Conservation (phyloP, 2,329 filamentous ascomycete species). For the Diaporthe nobilis region DNA sequence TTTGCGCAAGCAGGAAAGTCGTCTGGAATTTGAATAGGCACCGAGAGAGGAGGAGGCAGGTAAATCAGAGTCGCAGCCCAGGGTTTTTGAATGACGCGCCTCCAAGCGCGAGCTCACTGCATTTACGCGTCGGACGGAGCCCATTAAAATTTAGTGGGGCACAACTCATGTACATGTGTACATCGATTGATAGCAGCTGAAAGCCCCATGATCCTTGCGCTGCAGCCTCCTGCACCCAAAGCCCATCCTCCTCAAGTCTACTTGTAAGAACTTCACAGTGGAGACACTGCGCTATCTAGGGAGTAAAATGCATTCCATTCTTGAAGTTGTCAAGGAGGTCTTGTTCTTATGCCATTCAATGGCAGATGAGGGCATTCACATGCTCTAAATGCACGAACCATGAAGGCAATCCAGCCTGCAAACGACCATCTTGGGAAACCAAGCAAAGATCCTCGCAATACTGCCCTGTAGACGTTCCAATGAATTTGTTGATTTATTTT, state of each 20-base stretch:
- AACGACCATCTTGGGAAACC: not conserved
- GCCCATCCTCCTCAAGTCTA: not conserved
- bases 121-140: slow-evolving; percentile 27
- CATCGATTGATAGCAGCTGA: not conserved
- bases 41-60: slow-evolving; percentile 26
- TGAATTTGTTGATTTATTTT: slow-evolving; percentile 2
- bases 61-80: slow-evolving; percentile 30
- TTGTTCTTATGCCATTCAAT: not conserved
- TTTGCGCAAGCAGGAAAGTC: slow-evolving; percentile 3
- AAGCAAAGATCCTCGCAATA: too few relatives aligned
- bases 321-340: not conserved
- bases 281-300: not conserved
- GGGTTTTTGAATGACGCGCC: slow-evolving; percentile 37
- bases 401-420: not conserved
- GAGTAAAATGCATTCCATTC: too few relatives aligned
- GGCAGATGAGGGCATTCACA: not conserved
- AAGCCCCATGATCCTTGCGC: not conserved
- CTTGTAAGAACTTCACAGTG: too few relatives aligned
- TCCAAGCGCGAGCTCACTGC: slow-evolving; percentile 24
- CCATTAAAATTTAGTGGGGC: slow-evolving; percentile 32
- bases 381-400: not conserved
- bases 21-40: slow-evolving; percentile 19
- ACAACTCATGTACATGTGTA: slow-evolving; percentile 3
- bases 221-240: not conserved
- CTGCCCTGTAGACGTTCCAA: not conserved